Evolutionary conservation across 2,329 filamentous ascomycete species (phyloP), one percentile per base, ranked within the genome.

Genomic region (Cladobotryum mycophilum): DNA sequence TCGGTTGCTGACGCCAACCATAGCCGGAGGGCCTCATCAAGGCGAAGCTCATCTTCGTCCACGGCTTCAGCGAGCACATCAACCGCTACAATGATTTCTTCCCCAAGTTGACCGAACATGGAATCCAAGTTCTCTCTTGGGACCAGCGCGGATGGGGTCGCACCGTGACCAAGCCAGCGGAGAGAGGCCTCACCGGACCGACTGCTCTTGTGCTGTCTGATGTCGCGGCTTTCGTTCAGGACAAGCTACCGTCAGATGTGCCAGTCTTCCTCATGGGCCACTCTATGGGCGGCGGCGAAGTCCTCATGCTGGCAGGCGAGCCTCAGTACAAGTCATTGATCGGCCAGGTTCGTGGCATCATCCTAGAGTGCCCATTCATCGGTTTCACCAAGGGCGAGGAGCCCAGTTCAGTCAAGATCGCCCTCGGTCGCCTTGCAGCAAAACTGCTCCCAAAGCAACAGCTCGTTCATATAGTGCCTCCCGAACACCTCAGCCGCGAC

Each of bases 101-200:
- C 70, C 77, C 82, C 5, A 72, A 70, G 13, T 78, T 96, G 44
- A 85, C 86, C 18, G 71, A 74, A 11, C 78, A 78, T 48, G 88
- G 86, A 55, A 90, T 96, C 60, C 82, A 88, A 61, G 79, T 89
- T 44, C 81, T 86, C 62, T 78, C 81, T 55, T 88, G 91, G 65
- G 91, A 96, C 67, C 91, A 96, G 74, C 84, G 82, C 66, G 90
- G 91, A 65, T 96, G 90, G 90, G 91, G 91, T 54, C 83, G 81
- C 50, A 87, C 82, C 48, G 87, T 85, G 18, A 74, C 70, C 36
- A 76, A 73, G 47, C 72, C 79, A 18, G 68, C 78, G 12, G 78
- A 92, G 54, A 77, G 75, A 59, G 91, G 91, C 45, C 74, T 82
- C 49, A 88, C 87, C 2, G 91, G 91, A 6, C 77, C 85, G 6